Evolutionary conservation across 1,284 basidiomycete species (phyloP).

Genomic region (Ceratobasidium sp.): DNA sequence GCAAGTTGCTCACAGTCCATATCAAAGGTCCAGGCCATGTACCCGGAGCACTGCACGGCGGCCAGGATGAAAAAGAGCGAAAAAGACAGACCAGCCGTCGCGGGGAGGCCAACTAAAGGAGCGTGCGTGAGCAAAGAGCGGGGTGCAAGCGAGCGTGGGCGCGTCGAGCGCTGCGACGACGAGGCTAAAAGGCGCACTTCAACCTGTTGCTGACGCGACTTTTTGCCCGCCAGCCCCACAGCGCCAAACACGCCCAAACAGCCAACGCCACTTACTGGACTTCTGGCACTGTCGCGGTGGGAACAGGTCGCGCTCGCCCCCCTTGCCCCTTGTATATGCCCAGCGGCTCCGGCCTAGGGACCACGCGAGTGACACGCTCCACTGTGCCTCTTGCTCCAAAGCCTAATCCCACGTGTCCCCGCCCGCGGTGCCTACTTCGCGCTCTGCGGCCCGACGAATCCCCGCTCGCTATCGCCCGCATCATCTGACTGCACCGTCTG

Average conservation of each 20-base stretch:
- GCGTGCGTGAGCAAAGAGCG: slow-evolving; percentile 22
- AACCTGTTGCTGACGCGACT: slow-evolving; percentile 10
- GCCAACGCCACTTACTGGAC: slow-evolving; percentile 16
- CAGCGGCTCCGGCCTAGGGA: neutral
- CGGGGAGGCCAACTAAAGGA: neutral
- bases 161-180: slow-evolving; percentile 20
- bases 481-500: neutral
- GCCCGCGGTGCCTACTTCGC: slow-evolving; percentile 9
- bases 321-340: slow-evolving; percentile 19
- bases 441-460: slow-evolving; percentile 21
- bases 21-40: slow-evolving; percentile 50
- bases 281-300: slow-evolving; percentile 4
- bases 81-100: slow-evolving; percentile 30
- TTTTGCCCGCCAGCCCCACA: slow-evolving; percentile 4
- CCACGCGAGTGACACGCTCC: slow-evolving; percentile 10
- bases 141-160: slow-evolving; percentile 33
- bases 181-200: neutral
- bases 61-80: slow-evolving; percentile 50
- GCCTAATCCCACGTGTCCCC: slow-evolving; percentile 34
- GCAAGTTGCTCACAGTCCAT: slow-evolving; percentile 51
- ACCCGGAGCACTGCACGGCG: slow-evolving; percentile 47
- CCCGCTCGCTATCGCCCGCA: slow-evolving; percentile 7
- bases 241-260: slow-evolving; percentile 27
- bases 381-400: slow-evolving; percentile 9
- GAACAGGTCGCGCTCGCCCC: neutral